These are phyloP conservation scores for Marvania coccoides DNA, from an alignment of 139 green algal species.

Conservation along the genomic window DNA sequence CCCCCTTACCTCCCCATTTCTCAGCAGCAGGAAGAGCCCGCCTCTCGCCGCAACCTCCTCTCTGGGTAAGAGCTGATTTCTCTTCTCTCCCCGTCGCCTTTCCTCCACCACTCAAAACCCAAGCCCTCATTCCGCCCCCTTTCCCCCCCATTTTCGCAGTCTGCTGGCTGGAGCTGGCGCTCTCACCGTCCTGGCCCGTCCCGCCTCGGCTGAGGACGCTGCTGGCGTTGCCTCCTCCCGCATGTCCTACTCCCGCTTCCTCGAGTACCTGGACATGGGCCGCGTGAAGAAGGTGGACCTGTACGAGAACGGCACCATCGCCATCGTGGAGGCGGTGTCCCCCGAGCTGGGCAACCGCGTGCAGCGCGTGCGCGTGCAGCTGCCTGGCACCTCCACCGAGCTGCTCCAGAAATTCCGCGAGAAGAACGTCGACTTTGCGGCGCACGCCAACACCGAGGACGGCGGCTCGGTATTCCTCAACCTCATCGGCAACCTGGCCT, in stretches of 20 bases:
- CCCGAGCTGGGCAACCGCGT: conserved; percentile 99
- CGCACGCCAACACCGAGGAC: conserved; percentile 93
- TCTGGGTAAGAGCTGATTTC: not conserved
- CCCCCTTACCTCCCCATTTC: not conserved
- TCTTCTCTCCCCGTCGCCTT: not conserved
- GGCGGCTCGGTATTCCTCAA: conserved; percentile 86
- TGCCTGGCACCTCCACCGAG: conserved; percentile 87
- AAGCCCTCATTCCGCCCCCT: not conserved
- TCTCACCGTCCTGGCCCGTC: not conserved
- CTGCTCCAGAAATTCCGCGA: conserved; percentile 95
- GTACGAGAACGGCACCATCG: conserved; percentile 99
- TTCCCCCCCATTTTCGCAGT: conserved; percentile 5
- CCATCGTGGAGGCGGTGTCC: conserved; percentile 96
- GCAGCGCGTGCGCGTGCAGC: conserved; percentile 97
- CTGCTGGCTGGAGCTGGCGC: conserved; percentile 21
- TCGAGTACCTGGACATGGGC: conserved; percentile 99
- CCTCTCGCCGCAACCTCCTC: not conserved
- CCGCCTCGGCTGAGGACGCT: conserved; percentile 44
- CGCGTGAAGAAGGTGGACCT: conserved; percentile 99
- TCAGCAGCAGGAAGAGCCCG: not conserved
- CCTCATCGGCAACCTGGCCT: conserved; percentile 96
- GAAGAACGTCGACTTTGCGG: conserved; percentile 98
- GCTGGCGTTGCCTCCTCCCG: conserved; percentile 85
- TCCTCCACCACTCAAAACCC: not conserved
- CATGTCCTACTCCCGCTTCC: conserved; percentile 99